Conservation (phyloP, 2,329 filamentous ascomycete genomes). For the Coniella vitis region DNA sequence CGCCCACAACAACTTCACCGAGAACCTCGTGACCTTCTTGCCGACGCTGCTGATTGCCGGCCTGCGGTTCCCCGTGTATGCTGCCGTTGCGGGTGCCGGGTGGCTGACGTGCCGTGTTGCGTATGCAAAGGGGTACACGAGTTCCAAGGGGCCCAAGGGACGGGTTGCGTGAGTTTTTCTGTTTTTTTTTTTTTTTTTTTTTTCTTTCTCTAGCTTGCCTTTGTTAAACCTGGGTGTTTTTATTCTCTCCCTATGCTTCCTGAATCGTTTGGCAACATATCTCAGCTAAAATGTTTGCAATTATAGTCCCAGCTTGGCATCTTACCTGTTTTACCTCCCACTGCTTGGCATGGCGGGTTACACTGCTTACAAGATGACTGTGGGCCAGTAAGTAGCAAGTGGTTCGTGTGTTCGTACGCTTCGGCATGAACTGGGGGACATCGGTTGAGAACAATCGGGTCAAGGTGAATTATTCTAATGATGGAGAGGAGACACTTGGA, state of each 20-base stretch:
- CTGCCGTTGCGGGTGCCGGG: slow-evolving; percentile 40
- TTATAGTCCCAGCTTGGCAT: slow-evolving; percentile 30
- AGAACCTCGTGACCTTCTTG: slow-evolving; percentile 51
- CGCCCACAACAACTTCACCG: slow-evolving; percentile 56
- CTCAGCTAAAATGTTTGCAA: neutral
- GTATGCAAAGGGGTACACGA: slow-evolving; percentile 50
- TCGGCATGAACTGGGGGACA: neutral
- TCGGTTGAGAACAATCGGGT: neutral
- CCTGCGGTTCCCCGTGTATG: slow-evolving; percentile 43
- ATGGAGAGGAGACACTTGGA: no score
- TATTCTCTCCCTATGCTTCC: neutral
- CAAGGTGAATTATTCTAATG: no score
- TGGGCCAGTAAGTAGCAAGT: slow-evolving; percentile 1
- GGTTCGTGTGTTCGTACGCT: no score
- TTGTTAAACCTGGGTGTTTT: neutral
- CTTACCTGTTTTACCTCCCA: slow-evolving; percentile 28
- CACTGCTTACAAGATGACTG: neutral
- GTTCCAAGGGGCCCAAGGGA: slow-evolving; percentile 7
- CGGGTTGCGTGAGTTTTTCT: slow-evolving; percentile 4
- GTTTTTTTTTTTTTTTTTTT: neutral
- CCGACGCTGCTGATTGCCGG: slow-evolving; percentile 49
- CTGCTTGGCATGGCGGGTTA: slow-evolving; percentile 1
- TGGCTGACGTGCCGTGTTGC: slow-evolving; percentile 48
- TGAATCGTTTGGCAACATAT: neutral
- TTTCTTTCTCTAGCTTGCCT: neutral